Base-by-base conservation (phyloP, 2,329 filamentous ascomycete genomes). In the Alternaria arborescens region DNA sequence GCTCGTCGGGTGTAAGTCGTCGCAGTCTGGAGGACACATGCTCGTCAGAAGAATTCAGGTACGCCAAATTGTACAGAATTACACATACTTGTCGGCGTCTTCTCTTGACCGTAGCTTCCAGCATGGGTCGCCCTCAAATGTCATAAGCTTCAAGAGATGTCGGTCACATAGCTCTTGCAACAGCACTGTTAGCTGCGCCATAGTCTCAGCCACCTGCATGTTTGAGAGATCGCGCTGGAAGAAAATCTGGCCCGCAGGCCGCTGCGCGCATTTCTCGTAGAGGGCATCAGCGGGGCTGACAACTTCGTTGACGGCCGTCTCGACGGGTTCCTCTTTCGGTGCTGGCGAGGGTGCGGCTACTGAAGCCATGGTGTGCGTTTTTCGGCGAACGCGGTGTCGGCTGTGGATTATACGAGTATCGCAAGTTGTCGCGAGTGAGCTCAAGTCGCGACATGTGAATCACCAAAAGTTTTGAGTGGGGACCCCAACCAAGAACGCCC, bases 1-100 rank as follows among this genome's bases (percentile, higher is more conserved):
- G 87, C 79, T 98, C 94, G 72, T 94, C 88, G 61, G 87, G 77
- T 60, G 78, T 84, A 58, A 89, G 80, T 56, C 79, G 80, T 22
- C 73, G 71, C 60, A 83, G 72, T 53, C 80, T 80, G 44, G 10
- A 20, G 1, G 14, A 18, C 3, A 22, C 4, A 16, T 26, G 24
- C 43, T n/a, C 18, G 42, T 71, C 43, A 72, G 66, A n/a, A 57
- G 12, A 18, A 55, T 16, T n/a, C n/a, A 16, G 8, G 34, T 8
- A 38, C 20, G 7, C 20, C 20, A 7, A 36, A 4, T 24, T 18
- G 30, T 22, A 34, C 30, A 20, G 14, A 26, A 4, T 30, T 30
- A 20, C 32, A 38, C 74, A 40, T 66, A 79, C 77, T 77, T 78
- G 34, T 76, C 74, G 12, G 78, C 78, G 18, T 78, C 77, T 46